A percentile compares a stretch with the other conserved stretches of the same genome.
Evolutionary conservation across 1,139 yeast genomes (phyloP).

Genomic region (Geotrichum reessii): DNA sequence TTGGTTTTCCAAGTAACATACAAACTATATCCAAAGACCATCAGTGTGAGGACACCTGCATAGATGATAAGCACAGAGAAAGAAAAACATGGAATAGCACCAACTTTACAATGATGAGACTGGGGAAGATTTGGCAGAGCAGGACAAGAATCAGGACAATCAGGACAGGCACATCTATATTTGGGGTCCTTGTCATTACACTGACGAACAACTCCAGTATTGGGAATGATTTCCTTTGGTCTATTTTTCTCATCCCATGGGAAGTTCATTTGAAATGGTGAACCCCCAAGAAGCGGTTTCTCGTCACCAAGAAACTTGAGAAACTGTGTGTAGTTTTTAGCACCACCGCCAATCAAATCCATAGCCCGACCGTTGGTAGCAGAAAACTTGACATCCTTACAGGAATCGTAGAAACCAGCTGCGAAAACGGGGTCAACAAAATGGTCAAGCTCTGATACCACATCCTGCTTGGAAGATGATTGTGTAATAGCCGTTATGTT

Average conservation of each 20-base stretch:
- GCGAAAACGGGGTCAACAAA: constrained; percentile 60
- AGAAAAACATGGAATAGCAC: constrained; percentile 67
- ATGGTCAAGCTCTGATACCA: constrained; percentile 68
- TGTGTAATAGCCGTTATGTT: constrained; percentile 53
- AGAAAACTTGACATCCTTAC: constrained; percentile 83
- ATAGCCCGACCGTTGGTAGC: constrained; percentile 95
- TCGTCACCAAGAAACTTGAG: constrained; percentile 89
- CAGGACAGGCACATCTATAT: constrained; percentile 84
- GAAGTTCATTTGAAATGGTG: constrained; percentile 90
- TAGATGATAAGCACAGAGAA: constrained; percentile 54
- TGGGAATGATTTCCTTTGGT: constrained; percentile 30
- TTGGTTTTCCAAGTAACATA: constrained; percentile 18
- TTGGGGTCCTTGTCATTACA: constrained; percentile 55
- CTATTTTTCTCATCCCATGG: constrained; percentile 40
- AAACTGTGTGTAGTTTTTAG: constrained; percentile 63
- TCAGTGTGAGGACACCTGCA: constrained; percentile 38
- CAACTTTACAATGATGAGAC: constrained; percentile 49
- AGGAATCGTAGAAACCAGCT: constrained; percentile 63
- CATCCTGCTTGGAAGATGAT: constrained; percentile 51
- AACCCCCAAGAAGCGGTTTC: constrained; percentile 87
- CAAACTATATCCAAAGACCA: constrained; percentile 37
- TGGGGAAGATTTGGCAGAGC: constrained; percentile 42
- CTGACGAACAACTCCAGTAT: constrained; percentile 39
- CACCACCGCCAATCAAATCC: constrained; percentile 97
- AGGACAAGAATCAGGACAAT: constrained; percentile 81